These are phyloP conservation scores for Trichopus zeylanicus DNA, from an alignment of 116 monocot species.

Conservation along the genomic window DNA sequence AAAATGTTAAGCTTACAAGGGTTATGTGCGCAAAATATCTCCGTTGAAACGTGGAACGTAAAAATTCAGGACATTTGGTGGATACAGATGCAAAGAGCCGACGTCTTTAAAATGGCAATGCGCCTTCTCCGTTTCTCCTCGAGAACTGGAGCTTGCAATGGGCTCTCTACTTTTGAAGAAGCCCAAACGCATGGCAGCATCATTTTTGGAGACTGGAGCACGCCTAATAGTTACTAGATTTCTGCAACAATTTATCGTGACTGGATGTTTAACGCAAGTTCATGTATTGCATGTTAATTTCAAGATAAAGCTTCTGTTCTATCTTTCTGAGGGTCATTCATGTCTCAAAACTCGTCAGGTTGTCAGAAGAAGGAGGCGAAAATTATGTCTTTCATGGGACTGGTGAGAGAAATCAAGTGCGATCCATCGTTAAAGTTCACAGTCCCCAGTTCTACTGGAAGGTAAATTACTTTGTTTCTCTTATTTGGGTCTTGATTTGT, in stretches of 20 bases:
- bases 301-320: no score
- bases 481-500: no score
- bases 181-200: conserved; percentile 65
- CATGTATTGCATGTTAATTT: neutral
- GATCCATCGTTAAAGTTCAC: conserved; percentile 49
- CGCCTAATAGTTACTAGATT: conserved; percentile 58
- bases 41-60: no score
- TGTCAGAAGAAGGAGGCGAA: conserved; percentile 62
- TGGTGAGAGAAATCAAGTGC: conserved; percentile 19
- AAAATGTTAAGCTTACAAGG: no score
- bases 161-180: conserved; percentile 32
- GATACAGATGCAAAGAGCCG: no score
- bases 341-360: conserved; percentile 16
- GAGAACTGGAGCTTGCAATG: conserved; percentile 70
- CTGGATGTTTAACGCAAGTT: conserved; percentile 68
- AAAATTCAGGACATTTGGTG: no score
- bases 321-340: no score
- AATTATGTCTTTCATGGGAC: conserved; percentile 45
- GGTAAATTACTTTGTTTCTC: conserved; percentile 30
- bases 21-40: no score
- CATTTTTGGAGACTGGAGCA: conserved; percentile 67
- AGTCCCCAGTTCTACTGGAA: conserved; percentile 72
- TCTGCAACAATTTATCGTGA: conserved; percentile 41
- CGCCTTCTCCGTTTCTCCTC: no score
- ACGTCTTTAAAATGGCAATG: no score